Base-by-base conservation (phyloP, 805 yeast genomes). In the Saturnispora galanensis region DNA sequence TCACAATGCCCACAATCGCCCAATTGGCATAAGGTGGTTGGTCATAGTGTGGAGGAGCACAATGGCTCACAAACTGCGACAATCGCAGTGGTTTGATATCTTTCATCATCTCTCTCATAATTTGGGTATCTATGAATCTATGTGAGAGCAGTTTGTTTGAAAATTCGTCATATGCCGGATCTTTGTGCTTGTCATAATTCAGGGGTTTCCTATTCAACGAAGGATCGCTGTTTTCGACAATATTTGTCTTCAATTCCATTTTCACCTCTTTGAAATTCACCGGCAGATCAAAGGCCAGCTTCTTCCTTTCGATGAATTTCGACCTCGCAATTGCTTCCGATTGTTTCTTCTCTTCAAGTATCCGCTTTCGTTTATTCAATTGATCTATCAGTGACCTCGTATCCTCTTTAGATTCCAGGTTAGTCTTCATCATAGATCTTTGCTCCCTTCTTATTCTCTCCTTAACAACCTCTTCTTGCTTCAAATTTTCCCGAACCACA, bases 21-120 rank as follows among this genome's bases (percentile, higher is more conserved):
- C 87, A 88, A 56, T 89, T 88, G 3, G 81, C 63, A 54, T 81
- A 80, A 31, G 64, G 63, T 0, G 96, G 95, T 39, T 83, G 83
- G 5, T 63, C 57, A 56, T 74, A 88, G 16, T 74, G 67, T 0
- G 95, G 93, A 2, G 93, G 81, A 28, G 59, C 28, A 51, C 1
- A 88, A 77, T 50, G 79, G 77, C 1, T 86, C 81, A 52, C 76
- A 2, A 83, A 58, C 51, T 79, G 77, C 9, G 73, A 72, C 2
- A 85, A 58, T 35, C 83, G 65, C 38, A 84, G 60, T 1, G 81
- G 57, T 51, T 79, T 77, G 48, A 74, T 71, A 12, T 73, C 74
- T 11, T 59, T 50, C 7, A 86, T 52, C 3, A 72, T 54, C 4
- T 49, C 36, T 1, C 62, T 56, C 3, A 84, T 48, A 0, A 54